Evolutionary conservation across 2,329 filamentous ascomycete species (phyloP).

Genomic region (Aspergillus pseudotamarii): DNA sequence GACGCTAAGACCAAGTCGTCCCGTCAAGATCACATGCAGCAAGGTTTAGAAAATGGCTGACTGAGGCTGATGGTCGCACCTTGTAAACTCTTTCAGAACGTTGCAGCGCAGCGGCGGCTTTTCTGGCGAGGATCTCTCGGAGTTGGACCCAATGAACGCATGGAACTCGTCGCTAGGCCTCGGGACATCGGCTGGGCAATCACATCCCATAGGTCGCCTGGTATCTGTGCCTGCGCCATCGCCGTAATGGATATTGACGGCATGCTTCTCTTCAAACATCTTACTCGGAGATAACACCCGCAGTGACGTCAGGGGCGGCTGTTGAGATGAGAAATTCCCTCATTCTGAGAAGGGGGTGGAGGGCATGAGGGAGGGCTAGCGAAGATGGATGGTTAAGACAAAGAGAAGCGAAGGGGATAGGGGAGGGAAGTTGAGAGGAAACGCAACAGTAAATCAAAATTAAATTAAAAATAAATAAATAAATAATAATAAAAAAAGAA

Average conservation of each 20-base stretch:
- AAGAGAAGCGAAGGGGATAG: not conserved
- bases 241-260: not conserved
- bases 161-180: not conserved
- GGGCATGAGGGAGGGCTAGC: not conserved
- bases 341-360: not conserved
- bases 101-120: not conserved
- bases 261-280: not conserved
- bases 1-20: not conserved
- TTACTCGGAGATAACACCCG: not conserved
- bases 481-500: not conserved
- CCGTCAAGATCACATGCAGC: constrained; percentile 1
- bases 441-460: not conserved
- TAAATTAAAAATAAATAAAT: too few species aligned
- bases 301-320: constrained; percentile 2
- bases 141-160: not conserved
- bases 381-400: not conserved
- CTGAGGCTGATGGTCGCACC: not conserved
- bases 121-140: not conserved
- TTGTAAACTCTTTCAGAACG: not conserved
- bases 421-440: not conserved
- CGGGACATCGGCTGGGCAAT: constrained; percentile 1
- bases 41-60: not conserved
- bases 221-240: constrained; percentile 5
- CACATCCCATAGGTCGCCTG: not conserved
- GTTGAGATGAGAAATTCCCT: constrained; percentile 2